A percentile compares a stretch with the other conserved stretches of the same genome.
Conservation (phyloP, 2,329 filamentous ascomycete genomes). For the Metarhizium album region DNA sequence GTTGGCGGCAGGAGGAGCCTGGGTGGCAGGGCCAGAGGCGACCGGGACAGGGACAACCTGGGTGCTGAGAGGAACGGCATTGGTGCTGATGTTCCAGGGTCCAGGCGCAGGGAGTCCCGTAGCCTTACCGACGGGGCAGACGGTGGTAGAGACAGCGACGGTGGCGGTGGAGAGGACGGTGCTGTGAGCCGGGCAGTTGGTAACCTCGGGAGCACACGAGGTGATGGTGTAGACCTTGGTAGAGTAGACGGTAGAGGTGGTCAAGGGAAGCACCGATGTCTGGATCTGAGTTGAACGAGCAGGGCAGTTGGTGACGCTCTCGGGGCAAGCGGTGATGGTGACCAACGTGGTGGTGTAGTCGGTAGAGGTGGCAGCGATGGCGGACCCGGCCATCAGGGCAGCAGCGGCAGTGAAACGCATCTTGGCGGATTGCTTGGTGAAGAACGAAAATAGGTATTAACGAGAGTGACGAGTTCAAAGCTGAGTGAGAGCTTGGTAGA, state of each 20-base stretch:
- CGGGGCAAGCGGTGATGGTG: conserved; percentile 51
- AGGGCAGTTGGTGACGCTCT: conserved; percentile 52
- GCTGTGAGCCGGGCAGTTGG: conserved; percentile 46
- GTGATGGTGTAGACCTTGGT: conserved; percentile 52
- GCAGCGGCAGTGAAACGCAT: conserved; percentile 49
- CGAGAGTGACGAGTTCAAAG: conserved; percentile 21
- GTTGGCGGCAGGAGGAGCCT: conserved; percentile 2
- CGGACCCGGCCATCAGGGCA: conserved; percentile 7
- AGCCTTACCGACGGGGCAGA: conserved; percentile 24
- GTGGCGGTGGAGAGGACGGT: conserved; percentile 26
- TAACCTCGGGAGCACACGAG: conserved; percentile 47
- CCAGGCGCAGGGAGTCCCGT: conserved; percentile 10
- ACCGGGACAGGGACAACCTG: conserved; percentile 7
- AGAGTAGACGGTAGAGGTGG: conserved; percentile 44
- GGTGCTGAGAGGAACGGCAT: not conserved
- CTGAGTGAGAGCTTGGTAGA: conserved; percentile 22
- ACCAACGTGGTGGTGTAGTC: conserved; percentile 47
- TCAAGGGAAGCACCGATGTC: conserved; percentile 29
- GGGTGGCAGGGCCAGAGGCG: conserved; percentile 6
- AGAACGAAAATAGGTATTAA: conserved; percentile 20
- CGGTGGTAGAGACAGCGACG: conserved; percentile 27
- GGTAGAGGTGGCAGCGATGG: conserved; percentile 27
- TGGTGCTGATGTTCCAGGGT: conserved; percentile 9
- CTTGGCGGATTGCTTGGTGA: conserved; percentile 33
- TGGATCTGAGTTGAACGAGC: conserved; percentile 27